Evolutionary conservation across 352 stramenopile species (phyloP).

Genomic region (Phytopythium aichiense): DNA sequence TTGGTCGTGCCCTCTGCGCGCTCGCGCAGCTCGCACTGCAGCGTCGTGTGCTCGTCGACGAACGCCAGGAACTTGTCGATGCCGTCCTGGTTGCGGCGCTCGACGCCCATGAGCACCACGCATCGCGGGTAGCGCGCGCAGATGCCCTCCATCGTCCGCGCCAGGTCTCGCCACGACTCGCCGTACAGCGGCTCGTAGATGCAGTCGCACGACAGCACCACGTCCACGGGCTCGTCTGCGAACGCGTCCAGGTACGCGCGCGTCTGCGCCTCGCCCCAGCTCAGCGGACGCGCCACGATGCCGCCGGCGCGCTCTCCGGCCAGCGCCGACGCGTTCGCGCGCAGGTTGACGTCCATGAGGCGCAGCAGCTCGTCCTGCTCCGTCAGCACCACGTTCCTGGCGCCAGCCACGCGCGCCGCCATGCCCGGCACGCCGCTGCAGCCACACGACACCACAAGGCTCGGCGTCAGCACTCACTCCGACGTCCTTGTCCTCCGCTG

Average conservation of each 20-base stretch:
- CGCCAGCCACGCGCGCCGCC: slow-evolving; percentile 80
- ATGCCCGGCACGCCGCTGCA: slow-evolving; percentile 89
- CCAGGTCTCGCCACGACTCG: slow-evolving; percentile 83
- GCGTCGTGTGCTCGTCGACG: slow-evolving; percentile 37
- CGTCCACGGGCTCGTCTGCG: slow-evolving; percentile 66
- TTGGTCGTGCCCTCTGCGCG: slow-evolving; percentile 39
- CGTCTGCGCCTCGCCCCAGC: slow-evolving; percentile 81
- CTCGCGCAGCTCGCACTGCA: slow-evolving; percentile 44
- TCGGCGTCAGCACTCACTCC: background rate
- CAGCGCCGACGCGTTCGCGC: slow-evolving; percentile 38
- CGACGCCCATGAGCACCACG: slow-evolving; percentile 73
- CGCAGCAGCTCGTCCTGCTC: slow-evolving; percentile 89
- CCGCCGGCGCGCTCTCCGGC: slow-evolving; percentile 17
- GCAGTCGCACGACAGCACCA: slow-evolving; percentile 94
- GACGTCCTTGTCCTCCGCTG: background rate
- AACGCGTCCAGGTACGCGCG: slow-evolving; percentile 50
- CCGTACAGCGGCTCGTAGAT: slow-evolving; percentile 95
- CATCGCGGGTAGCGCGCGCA: slow-evolving; percentile 47
- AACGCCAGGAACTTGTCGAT: slow-evolving; percentile 80
- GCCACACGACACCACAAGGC: background rate
- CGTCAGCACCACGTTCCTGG: slow-evolving; percentile 84
- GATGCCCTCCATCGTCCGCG: slow-evolving; percentile 84
- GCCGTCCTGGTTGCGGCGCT: slow-evolving; percentile 75
- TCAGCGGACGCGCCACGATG: slow-evolving; percentile 56
- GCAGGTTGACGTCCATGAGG: slow-evolving; percentile 78